Conservation (phyloP, 805 yeast genomes). For the Teunomyces kruisii region DNA sequence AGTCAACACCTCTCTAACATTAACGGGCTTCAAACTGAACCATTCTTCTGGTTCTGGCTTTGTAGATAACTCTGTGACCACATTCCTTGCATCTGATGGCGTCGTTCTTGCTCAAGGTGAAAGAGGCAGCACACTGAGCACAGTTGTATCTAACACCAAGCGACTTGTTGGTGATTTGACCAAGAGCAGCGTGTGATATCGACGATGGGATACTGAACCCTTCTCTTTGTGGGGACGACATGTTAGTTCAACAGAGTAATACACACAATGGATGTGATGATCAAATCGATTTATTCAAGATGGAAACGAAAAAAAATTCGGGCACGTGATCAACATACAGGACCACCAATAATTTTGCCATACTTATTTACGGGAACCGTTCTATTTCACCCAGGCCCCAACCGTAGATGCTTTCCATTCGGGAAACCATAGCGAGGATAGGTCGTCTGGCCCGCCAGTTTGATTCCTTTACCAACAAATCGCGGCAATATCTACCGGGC, state of each 20-base stretch:
- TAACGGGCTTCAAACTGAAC: slow-evolving; percentile 53
- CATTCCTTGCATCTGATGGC: slow-evolving; percentile 98
- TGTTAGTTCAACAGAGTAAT: slow-evolving; percentile 12
- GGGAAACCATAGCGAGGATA: slow-evolving; percentile 34
- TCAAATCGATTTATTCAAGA: slow-evolving; percentile 1
- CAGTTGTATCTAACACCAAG: slow-evolving; percentile 92
- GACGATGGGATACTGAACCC: slow-evolving; percentile 83
- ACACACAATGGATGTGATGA: slow-evolving; percentile 1
- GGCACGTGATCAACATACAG: slow-evolving; percentile 1
- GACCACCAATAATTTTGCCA: slow-evolving; percentile 1
- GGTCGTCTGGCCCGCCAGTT: slow-evolving; percentile 30
- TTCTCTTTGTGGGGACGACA: slow-evolving; percentile 67
- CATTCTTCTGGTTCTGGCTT: slow-evolving; percentile 97
- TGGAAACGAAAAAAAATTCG: slow-evolving; percentile 4
- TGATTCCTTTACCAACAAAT: slow-evolving; percentile 15
- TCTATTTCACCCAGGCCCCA: not conserved
- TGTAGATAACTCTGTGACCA: slow-evolving; percentile 96
- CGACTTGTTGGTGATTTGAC: slow-evolving; percentile 60
- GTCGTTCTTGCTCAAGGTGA: slow-evolving; percentile 86
- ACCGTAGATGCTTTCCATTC: slow-evolving; percentile 26
- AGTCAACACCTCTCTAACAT: not conserved
- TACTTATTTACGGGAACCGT: too few relatives aligned
- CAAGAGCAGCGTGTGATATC: slow-evolving; percentile 75
- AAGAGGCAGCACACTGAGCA: slow-evolving; percentile 91
- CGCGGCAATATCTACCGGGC: not conserved